These are phyloP conservation scores for Solanum appendiculatum DNA, from an alignment of 257 asterid species.

Conservation along the genomic window DNA sequence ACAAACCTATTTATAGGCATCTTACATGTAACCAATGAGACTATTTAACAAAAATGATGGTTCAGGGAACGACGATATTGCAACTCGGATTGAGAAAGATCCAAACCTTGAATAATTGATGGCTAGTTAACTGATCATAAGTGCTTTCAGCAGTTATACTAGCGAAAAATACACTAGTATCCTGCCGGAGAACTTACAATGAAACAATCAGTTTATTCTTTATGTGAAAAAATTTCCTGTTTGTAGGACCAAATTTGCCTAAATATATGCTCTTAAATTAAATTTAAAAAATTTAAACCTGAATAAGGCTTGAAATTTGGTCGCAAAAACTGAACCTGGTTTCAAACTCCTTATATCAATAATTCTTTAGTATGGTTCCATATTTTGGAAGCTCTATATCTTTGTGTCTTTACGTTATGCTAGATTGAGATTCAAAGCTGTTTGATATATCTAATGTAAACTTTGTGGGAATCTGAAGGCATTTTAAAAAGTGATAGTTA, in stretches of 20 bases:
- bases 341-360: not conserved
- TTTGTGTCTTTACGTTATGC: not conserved
- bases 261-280: not conserved
- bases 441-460: not conserved
- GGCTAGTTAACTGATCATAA: not conserved
- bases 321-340: not conserved
- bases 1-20: not conserved
- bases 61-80: not conserved
- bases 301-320: not conserved
- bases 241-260: not conserved
- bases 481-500: not conserved
- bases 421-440: not conserved
- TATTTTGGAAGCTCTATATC: not conserved
- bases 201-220: not conserved
- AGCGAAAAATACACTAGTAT: not conserved
- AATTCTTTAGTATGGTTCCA: not conserved
- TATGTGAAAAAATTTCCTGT: not conserved
- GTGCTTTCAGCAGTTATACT: not conserved
- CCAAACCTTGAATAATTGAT: not conserved
- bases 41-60: not conserved
- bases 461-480: not conserved
- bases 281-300: not conserved
- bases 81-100: not conserved
- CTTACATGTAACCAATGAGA: not conserved
- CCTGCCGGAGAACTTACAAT: not conserved